These are phyloP conservation scores for Malania oleifera DNA, from an alignment of 164 flowering plant species.

Conservation along the genomic window DNA sequence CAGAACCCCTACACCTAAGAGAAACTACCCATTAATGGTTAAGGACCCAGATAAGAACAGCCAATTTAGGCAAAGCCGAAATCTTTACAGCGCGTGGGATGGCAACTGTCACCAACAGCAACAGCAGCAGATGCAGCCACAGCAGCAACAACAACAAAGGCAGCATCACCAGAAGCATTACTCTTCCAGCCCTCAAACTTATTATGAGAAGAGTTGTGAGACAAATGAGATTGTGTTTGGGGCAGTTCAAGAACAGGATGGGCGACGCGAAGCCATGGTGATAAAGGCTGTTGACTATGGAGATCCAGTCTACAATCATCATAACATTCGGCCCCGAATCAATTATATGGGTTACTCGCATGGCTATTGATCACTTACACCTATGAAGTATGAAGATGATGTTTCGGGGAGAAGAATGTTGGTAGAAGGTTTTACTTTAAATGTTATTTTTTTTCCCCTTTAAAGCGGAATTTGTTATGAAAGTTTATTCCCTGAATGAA, in stretches of 20 bases:
- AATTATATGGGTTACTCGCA: constrained; percentile 45
- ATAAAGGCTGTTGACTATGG: constrained; percentile 52
- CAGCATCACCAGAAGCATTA: constrained; percentile 27
- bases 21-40: constrained; percentile 33
- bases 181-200: constrained; percentile 27
- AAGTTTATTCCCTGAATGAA: constrained; percentile 2
- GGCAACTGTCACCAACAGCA: constrained; percentile 22
- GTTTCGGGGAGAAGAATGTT: neutral
- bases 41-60: constrained; percentile 32
- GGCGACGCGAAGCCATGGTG: constrained; percentile 46
- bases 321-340: constrained; percentile 36
- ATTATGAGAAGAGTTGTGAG: constrained; percentile 39
- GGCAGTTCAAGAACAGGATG: constrained; percentile 58
- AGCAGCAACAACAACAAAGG: constrained; percentile 23
- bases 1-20: constrained; percentile 32
- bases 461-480: neutral
- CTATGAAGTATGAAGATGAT: neutral
- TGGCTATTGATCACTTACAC: constrained; percentile 10
- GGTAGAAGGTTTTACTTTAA: neutral
- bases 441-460: neutral
- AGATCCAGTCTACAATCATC: constrained; percentile 28
- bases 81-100: constrained; percentile 22
- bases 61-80: constrained; percentile 29
- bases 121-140: constrained; percentile 22
- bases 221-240: constrained; percentile 60